Base-by-base conservation (phyloP, 768 basidiomycete species). In the Termitomyces sp. region DNA sequence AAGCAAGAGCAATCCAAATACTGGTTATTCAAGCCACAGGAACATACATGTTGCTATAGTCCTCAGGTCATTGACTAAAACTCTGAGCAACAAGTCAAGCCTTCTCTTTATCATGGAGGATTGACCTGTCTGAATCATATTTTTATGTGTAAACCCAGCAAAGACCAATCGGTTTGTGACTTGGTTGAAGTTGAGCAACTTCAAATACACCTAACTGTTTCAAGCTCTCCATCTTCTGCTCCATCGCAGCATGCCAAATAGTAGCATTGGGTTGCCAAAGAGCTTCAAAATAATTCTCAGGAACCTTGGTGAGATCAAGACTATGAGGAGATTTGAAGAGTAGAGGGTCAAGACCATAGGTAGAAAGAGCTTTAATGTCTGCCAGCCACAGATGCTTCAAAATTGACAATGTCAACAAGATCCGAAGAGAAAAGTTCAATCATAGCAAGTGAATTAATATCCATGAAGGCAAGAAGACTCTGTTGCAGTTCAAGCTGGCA, bases 181-280 rank as follows among this genome's bases (percentile, higher is more conserved):
- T 6, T 2, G 16, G 7, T 4, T 14, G 36, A 38, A 6, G 3
- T 1, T 5, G 5, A 16, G 36, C 1, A 0, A 6, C 1, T 6
- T 24, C 22, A 44, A 24, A 44, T 1, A 24, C 22, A 24, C 43
- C 22, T 1, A 22, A 3, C 5, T 44, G 20, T 5, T 9, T 10
- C 2, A 44, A 20, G 12, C 43, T 44, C 5, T 44, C 22, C 43
- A 44, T 24, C 20, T 44, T 4, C 0, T 5, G 8, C 0, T 20
- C 0, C 22, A 44, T 44, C 4, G 43, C 43, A 4, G 20, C 43
- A 0, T 9, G 20, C 42, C 18, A 43, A 9, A 43, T 2, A 2
- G 8, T 9, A 9, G 20, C 3, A 12, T 44, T 22, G 0, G 43
- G 22, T 12, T 12, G 3, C 3, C 4, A 4, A 3, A 12, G 24